phyloP scores from a whole-genome alignment of 148 eudicot genomes.

The Chenopodium album region DNA sequence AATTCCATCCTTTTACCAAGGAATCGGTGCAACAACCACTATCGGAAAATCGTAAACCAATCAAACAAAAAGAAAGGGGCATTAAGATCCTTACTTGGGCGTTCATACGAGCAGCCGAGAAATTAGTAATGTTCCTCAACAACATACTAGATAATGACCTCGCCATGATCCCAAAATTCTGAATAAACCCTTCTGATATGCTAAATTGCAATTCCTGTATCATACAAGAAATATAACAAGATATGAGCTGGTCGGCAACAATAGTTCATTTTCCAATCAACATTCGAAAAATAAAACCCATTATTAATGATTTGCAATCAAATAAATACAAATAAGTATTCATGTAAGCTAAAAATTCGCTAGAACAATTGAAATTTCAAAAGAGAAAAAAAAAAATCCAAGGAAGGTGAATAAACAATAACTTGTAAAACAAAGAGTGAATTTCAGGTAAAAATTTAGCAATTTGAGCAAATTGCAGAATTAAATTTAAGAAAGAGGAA shows the following conservation, averaged over 20 bases:
- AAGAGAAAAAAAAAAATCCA: too few species aligned
- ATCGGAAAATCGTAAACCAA: neutral
- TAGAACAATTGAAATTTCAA: neutral
- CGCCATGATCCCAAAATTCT: constrained; percentile 24
- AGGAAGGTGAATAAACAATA: too few species aligned
- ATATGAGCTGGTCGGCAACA: neutral
- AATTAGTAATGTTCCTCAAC: constrained; percentile 38
- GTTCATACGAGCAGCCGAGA: constrained; percentile 40
- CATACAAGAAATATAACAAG: neutral
- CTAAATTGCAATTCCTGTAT: neutral
- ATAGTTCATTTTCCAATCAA: neutral
- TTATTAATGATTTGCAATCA: neutral
- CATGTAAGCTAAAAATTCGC: neutral
- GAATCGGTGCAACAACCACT: neutral
- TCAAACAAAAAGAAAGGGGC: neutral
- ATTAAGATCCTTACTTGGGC: constrained; percentile 34
- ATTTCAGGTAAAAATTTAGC: too few species aligned
- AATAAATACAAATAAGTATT: neutral
- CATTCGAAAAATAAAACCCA: neutral
- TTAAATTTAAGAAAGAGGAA: too few species aligned
- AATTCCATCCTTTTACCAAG: neutral
- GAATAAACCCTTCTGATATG: neutral
- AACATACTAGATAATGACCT: constrained; percentile 54
- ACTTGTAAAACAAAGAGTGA: too few species aligned
- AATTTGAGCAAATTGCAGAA: too few species aligned